These are phyloP conservation scores for Spergularia azorica DNA, from an alignment of 179 eudicot species.

Conservation along the genomic window DNA sequence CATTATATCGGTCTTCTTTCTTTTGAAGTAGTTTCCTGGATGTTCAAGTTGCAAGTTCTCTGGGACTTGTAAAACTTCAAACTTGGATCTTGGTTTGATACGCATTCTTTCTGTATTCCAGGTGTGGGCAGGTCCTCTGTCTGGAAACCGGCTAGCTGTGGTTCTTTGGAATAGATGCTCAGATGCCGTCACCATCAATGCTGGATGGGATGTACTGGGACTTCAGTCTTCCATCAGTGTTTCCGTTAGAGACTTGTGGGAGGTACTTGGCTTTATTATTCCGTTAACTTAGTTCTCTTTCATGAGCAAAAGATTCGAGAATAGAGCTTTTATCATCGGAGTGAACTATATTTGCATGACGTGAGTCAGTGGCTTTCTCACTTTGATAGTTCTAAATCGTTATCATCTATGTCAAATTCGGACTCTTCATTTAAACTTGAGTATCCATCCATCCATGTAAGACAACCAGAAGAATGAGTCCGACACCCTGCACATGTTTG, in stretches of 20 bases:
- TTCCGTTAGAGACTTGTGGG: slow-evolving; percentile 61
- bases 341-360: too few species aligned
- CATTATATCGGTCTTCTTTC: neutral
- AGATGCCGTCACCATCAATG: slow-evolving; percentile 41
- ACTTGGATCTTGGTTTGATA: slow-evolving; percentile 2
- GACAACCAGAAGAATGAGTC: neutral
- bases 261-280: slow-evolving; percentile 34
- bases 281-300: too few species aligned
- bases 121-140: slow-evolving; percentile 77
- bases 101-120: slow-evolving; percentile 19
- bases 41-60: too few species aligned
- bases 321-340: too few species aligned
- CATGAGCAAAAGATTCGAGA: too few species aligned
- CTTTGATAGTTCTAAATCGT: too few species aligned
- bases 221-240: slow-evolving; percentile 52
- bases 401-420: too few species aligned
- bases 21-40: too few species aligned
- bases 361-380: too few species aligned
- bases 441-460: neutral
- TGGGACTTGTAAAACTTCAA: neutral
- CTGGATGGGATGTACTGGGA: slow-evolving; percentile 54
- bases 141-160: slow-evolving; percentile 52
- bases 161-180: slow-evolving; percentile 71
- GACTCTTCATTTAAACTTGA: too few species aligned
- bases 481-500: neutral